Evolutionary conservation across 2,329 filamentous ascomycete species (phyloP).

Genomic region (Aspergillus phoenicis): DNA sequence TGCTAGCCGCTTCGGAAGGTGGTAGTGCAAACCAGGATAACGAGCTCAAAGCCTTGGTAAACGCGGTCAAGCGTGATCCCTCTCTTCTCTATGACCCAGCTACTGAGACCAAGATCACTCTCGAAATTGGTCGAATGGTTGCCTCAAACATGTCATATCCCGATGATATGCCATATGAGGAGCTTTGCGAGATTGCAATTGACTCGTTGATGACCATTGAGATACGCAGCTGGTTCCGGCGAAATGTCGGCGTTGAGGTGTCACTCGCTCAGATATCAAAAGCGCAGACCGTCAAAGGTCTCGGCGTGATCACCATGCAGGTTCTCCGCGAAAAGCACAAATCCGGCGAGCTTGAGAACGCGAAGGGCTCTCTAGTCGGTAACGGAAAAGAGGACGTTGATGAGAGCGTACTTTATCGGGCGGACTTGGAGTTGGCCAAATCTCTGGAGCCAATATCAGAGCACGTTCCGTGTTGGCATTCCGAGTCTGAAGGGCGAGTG

Average conservation of each 20-base stretch:
- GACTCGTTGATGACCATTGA: constrained; percentile 36
- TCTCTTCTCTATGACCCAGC: constrained; percentile 12
- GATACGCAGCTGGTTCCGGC: constrained; percentile 31
- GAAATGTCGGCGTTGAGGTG: constrained; percentile 28
- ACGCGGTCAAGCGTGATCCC: constrained; percentile 10
- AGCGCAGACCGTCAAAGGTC: constrained; percentile 20
- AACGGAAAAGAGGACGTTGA: background rate
- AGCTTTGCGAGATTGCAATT: constrained; percentile 24
- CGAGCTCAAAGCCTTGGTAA: background rate
- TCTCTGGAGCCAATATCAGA: constrained; percentile 8
- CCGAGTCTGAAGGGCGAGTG: constrained; percentile 14
- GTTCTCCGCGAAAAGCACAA: constrained; percentile 19
- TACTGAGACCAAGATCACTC: constrained; percentile 9
- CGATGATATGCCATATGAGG: constrained; percentile 23
- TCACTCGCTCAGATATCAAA: constrained; percentile 59
- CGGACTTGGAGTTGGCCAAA: constrained; percentile 10
- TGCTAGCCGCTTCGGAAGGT: no score
- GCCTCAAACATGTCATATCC: constrained; percentile 13
- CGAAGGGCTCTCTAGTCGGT: no score
- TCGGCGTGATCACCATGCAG: constrained; percentile 12
- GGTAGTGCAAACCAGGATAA: no score
- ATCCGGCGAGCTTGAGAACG: background rate
- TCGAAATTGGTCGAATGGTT: constrained; percentile 17
- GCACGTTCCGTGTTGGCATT: constrained; percentile 8
- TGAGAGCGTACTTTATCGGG: background rate